A percentile compares a stretch with the other conserved stretches of the same genome.
phyloP scores from a whole-genome alignment of 768 basidiomycete genomes.

The Hericium erinaceus region DNA sequence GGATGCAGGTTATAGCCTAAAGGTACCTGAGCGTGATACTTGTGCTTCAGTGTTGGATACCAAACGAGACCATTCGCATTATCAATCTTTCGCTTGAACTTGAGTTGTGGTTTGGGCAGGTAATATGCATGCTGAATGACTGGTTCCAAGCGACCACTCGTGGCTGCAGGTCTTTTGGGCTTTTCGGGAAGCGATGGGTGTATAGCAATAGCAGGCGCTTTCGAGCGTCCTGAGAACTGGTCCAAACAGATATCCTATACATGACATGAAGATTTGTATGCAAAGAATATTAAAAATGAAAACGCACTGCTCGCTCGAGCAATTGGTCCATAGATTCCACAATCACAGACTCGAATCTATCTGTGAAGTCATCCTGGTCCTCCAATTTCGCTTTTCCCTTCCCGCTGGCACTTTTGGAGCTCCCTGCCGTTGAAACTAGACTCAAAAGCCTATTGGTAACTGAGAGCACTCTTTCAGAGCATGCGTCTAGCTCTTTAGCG shows the following conservation, averaged over 20 bases:
- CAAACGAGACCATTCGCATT: constrained; percentile 53
- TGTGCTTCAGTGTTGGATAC: constrained; percentile 61
- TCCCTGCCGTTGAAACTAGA: constrained; percentile 37
- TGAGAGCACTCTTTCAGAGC: constrained; percentile 56
- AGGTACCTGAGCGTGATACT: constrained; percentile 79
- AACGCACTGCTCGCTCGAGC: constrained; percentile 71
- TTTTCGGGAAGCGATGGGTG: constrained; percentile 25
- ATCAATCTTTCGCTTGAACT: constrained; percentile 51
- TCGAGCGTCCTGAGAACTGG: constrained; percentile 60
- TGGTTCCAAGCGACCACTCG: constrained; percentile 39
- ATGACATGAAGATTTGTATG: not conserved
- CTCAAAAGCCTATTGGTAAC: constrained; percentile 57
- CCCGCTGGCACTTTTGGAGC: constrained; percentile 23
- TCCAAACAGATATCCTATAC: constrained; percentile 82
- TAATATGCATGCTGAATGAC: constrained; percentile 66
- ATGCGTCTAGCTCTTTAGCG: constrained; percentile 58
- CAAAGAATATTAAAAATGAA: not conserved
- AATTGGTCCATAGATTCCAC: constrained; percentile 82
- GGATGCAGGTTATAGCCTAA: constrained; percentile 51
- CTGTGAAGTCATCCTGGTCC: constrained; percentile 74
- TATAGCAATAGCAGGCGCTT: constrained; percentile 53
- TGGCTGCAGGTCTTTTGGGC: constrained; percentile 23
- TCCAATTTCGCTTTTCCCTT: constrained; percentile 51
- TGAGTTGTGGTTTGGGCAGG: constrained; percentile 74
- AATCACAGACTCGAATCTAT: constrained; percentile 67